Evolutionary conservation across 495 filamentous ascomycete genomes (phyloP), one percentile per base, ranked within the genome.

Genomic region (Pseudomonodictys pantanalensis): DNA sequence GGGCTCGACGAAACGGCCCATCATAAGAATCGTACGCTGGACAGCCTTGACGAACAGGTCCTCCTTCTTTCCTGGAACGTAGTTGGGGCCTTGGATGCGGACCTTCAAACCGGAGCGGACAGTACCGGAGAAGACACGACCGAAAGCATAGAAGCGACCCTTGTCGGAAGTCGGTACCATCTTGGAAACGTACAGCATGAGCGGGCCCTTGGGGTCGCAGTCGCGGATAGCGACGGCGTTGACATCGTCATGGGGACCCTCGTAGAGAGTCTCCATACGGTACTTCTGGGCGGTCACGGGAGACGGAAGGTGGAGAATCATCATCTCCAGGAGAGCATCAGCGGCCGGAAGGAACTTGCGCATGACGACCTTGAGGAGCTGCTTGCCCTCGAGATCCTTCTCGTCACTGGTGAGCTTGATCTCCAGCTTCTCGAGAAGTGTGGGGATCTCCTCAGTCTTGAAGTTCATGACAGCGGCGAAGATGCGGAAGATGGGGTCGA

Each of bases 171-270:
- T 97, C 70, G 93, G 93, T 67, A 99, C 95, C 93, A 99, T 99
- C 88, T 99, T 99, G 73, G 93, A 99, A 77, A 99, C 92, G 85
- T 99, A 99, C 63, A 97, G 83, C 93, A 99, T 99, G 75, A 99
- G 93, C 69, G 92, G 90, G 71, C 84, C 93, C 82, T 93, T 96
- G 77, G 92, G 82, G 76, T 97, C 88, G 80, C 93, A 97, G 82
- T 97, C 92, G 49, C 92, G 90, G 82, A 99, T 97, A 81, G 85
- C 90, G 72, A 95, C 88, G 81, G 85, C 89, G 66, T 84, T 86
- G 78, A 91, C 86, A 69, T 99, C 93, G 75, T 99, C 93, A 25
- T 77, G 68, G 58, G 93, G 93, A 80, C 93, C 93, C 81, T 99
- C 93, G 82, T 99, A 99, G 56, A 99, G 84, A 72, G 92, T 96